These are phyloP conservation scores for Desmodesmus armatus DNA, from an alignment of 139 green algal genomes.

Conservation along the genomic window DNA sequence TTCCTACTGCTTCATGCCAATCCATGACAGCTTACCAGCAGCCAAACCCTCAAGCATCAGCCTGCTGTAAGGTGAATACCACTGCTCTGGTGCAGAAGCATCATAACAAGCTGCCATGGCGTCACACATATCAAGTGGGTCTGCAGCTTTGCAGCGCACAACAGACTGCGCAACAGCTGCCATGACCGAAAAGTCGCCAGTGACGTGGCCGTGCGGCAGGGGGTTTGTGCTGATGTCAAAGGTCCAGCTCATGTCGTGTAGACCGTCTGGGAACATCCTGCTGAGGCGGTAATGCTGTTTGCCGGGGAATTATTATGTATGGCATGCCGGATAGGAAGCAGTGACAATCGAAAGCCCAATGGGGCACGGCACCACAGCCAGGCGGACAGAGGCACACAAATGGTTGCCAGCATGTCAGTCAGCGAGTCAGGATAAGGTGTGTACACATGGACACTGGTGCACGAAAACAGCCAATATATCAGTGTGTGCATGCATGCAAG, in stretches of 20 bases:
- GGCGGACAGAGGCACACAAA: no score
- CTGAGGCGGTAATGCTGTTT: no score
- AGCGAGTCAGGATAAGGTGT: no score
- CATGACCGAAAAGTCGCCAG: slow-evolving; percentile 16
- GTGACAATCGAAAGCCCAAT: no score
- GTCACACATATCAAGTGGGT: background rate
- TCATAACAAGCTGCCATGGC: slow-evolving; percentile 2
- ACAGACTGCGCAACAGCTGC: slow-evolving; percentile 1
- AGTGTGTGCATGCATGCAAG: no score
- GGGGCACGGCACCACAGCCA: no score
- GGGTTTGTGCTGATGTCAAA: slow-evolving; percentile 12
- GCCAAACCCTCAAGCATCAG: slow-evolving; percentile 12
- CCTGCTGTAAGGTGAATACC: slow-evolving; percentile 30
- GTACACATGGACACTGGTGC: no score
- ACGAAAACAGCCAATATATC: no score
- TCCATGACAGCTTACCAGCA: background rate
- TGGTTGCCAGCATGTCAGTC: no score
- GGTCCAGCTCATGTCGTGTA: slow-evolving; percentile 24
- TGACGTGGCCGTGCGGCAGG: slow-evolving; percentile 6
- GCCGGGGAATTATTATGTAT: no score
- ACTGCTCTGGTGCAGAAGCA: background rate
- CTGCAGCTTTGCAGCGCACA: background rate
- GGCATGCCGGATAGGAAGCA: background rate
- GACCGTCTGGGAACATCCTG: slow-evolving; percentile 25
- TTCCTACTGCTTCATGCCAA: no score